Percentiles rank a stretch among this genome's conserved stretches.
Evolutionary conservation across 139 green algal genomes (phyloP).

Genomic region (Deuterostichococcus epilithicus): DNA sequence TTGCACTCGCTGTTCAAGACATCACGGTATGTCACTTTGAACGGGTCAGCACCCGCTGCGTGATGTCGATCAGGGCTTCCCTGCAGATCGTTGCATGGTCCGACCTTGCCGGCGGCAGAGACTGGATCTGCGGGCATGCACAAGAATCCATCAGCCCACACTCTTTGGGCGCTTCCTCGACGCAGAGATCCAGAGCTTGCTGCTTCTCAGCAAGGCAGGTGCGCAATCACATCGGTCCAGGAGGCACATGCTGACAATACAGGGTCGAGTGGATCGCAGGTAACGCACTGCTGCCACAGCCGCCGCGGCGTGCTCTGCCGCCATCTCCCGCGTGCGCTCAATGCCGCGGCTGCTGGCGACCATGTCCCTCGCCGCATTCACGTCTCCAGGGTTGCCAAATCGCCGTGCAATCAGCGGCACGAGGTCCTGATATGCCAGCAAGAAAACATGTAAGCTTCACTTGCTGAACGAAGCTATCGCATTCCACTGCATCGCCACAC

Average conservation of each 20-base stretch:
- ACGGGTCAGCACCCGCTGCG: constrained; percentile 58
- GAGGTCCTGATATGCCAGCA: constrained; percentile 44
- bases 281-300: constrained; percentile 47
- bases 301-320: constrained; percentile 56
- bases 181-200: no score
- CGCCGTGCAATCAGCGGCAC: constrained; percentile 73
- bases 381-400: constrained; percentile 78
- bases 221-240: no score
- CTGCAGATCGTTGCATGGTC: constrained; percentile 50
- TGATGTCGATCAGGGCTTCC: constrained; percentile 62
- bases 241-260: neutral
- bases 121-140: constrained; percentile 34
- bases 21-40: no score
- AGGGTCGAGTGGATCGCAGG: neutral
- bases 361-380: constrained; percentile 35
- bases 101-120: constrained; percentile 36
- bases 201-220: no score
- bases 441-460: no score
- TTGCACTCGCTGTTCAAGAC: no score
- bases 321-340: constrained; percentile 64
- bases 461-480: no score
- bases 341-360: constrained; percentile 53
- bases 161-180: neutral
- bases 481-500: no score
- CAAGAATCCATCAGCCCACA: neutral